Percentiles rank a stretch among this genome's conserved stretches.
phyloP scores from a whole-genome alignment of 164 flowering plant genomes.

The Taxillus chinensis region DNA sequence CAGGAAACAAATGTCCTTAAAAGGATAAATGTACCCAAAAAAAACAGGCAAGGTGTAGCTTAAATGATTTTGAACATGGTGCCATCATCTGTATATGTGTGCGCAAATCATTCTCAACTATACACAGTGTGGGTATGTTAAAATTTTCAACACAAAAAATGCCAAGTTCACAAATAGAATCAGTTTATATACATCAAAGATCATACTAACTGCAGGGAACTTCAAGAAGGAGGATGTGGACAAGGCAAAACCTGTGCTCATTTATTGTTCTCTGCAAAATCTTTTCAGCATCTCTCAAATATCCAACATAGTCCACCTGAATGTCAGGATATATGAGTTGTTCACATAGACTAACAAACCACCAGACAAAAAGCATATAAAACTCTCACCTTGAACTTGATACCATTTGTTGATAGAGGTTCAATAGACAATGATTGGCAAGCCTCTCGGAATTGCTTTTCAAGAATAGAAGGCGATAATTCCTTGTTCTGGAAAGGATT shows the following conservation, averaged over 20 bases:
- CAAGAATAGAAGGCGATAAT: constrained; percentile 59
- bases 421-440: constrained; percentile 55
- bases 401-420: constrained; percentile 29
- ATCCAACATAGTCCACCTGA: constrained; percentile 79
- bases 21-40: no score
- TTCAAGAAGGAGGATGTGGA: not conserved
- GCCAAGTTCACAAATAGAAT: not conserved
- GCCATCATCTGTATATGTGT: no score
- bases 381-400: constrained; percentile 52
- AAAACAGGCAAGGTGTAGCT: no score
- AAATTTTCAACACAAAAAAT: not conserved
- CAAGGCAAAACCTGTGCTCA: constrained; percentile 48
- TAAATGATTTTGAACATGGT: no score
- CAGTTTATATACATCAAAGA: not conserved
- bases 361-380: constrained; percentile 1
- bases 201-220: not conserved
- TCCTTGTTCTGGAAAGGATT: constrained; percentile 81
- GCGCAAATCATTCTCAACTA: no score
- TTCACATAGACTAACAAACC: not conserved
- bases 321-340: constrained; percentile 5
- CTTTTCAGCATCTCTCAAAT: constrained; percentile 69
- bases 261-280: constrained; percentile 55
- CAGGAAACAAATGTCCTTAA: no score
- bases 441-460: constrained; percentile 73
- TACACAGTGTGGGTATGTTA: no score